Evolutionary conservation across 2,329 filamentous ascomycete genomes (phyloP), one percentile per base, ranked within the genome.

Genomic region (Nannizziopsis barbatae): DNA sequence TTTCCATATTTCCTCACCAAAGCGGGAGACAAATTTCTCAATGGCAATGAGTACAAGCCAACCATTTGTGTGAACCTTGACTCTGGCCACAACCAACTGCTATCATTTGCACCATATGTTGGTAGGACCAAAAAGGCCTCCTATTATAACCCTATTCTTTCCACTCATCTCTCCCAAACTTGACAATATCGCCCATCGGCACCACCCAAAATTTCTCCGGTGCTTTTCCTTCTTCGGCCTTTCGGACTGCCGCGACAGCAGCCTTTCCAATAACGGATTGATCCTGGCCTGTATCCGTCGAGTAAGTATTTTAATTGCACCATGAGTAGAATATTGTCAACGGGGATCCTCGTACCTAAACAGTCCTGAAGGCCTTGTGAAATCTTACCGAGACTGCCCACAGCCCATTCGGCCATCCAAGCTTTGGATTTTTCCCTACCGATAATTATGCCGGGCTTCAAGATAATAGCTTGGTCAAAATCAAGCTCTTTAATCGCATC

Each of bases 371-470:
- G 14, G 11, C 56, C 52, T 48, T 57, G 59, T 15, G 55, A 55
- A 5, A 63, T 22, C 30, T 48, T 55, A 20, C 55, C 54, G 2
- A 63, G 35, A 3, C 48, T 47, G 15, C 53, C 58, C 15, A 61
- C 52, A 17, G 58, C 30, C 1, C 20, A 49, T 38, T 62, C 60
- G 9, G 59, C 49, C 2, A 60, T 17, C 35, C 37, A 41, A 20
- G 49, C 39, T 38, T 54, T 53, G 31, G 56, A 30, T 41, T 53
- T 56, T 50, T 64, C 61, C 51, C 52, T 57, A 18, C 58, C 59
- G 5, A 66, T 51, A 48, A 66, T 65, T 60, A 65, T 60, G 1
- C 64, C 64, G 1, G 64, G 64, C 12, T 60, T 53, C 36, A 67
- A 18, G 33, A 67, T 62, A 42, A 67, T 61, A 14, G 61, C 58